Percentiles rank a stretch among this genome's conserved stretches.
These are phyloP conservation scores for Caulochytrium protostelioides DNA, from an alignment of 371 early-diverging fungal genomes.

Conservation along the genomic window DNA sequence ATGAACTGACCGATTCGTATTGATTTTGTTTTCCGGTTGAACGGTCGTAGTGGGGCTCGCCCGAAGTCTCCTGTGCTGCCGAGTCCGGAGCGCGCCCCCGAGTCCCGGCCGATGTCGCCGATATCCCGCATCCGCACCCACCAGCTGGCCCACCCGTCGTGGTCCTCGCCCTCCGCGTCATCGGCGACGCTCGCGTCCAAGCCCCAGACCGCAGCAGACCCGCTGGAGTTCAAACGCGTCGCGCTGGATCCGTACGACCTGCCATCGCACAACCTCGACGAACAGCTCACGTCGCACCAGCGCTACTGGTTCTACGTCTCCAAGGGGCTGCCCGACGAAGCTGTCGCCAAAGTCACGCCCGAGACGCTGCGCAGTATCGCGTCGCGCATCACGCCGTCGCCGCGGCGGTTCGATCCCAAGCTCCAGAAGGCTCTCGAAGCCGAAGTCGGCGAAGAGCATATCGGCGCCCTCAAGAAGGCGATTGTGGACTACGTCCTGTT, in stretches of 20 bases:
- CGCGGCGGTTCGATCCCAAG: background rate
- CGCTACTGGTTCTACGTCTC: constrained; percentile 26
- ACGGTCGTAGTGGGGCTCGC: background rate
- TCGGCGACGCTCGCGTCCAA: too few relatives aligned
- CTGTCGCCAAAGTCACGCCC: constrained; percentile 14
- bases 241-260: constrained; percentile 26
- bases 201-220: too few relatives aligned
- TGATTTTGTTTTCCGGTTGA: background rate
- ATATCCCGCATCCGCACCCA: background rate
- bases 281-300: constrained; percentile 22
- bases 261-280: constrained; percentile 12
- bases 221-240: constrained; percentile 3
- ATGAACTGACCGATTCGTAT: too few relatives aligned
- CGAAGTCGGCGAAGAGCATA: constrained; percentile 16
- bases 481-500: constrained; percentile 31
- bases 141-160: too few relatives aligned
- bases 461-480: constrained; percentile 15
- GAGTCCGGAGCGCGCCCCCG: too few relatives aligned
- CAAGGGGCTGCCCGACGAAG: constrained; percentile 13
- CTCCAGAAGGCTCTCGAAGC: background rate
- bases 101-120: background rate
- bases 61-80: background rate
- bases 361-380: constrained; percentile 2
- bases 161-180: too few relatives aligned
- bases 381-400: background rate